Base-by-base conservation (phyloP, 139 green algal species). In the Spirogloea muscicola region DNA sequence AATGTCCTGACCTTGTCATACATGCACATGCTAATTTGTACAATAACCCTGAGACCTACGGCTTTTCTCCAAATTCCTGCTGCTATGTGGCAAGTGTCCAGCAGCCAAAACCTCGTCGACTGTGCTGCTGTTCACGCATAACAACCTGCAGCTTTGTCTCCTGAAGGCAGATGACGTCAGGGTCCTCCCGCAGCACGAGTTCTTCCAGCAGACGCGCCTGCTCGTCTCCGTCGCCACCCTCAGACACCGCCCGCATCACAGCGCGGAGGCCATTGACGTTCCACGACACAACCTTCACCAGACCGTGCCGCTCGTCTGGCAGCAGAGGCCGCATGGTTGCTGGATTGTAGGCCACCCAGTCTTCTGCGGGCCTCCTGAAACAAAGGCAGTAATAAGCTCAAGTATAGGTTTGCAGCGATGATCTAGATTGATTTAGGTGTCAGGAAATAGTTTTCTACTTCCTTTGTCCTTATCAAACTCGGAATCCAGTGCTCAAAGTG, bases 131-230 rank as follows among this genome's bases (percentile, higher is more conserved):
- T 16, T 40, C 55, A 21, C 29, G 36, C 36, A 27, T 16, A 7
- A 25, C 3, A 36, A 80, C 72, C 67, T 83, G 62, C 21, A 85
- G n/a, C 75, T 85, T 85, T 40, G 76, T 85, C 58, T 85, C 79
- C 58, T 85, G 76, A 27, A 85, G 65, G 58, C 76, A 85, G 9
- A 85, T 36, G 29, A 85, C 48, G 38, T 85, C 75, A 5, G 79
- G 57, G 44, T n/a, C 3, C 40, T 85, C 77, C 46, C 71, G 13
- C 51, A 68, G 21, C 16, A 59, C 42, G 21, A 85, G 37, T 52
- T 64, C n/a, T 3, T 41, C 13, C 68, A 81, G 40, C 44, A 3
- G 10, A 3, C 16, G 27, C 43, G 42, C 42, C 48, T 78, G 61
- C 33, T 18, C 39, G 31, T 79, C 48, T 44, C 49, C 65, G 21